Evolutionary conservation across 192 early-diverging fungal species (phyloP).

Genomic region (Coemansia sp.): DNA sequence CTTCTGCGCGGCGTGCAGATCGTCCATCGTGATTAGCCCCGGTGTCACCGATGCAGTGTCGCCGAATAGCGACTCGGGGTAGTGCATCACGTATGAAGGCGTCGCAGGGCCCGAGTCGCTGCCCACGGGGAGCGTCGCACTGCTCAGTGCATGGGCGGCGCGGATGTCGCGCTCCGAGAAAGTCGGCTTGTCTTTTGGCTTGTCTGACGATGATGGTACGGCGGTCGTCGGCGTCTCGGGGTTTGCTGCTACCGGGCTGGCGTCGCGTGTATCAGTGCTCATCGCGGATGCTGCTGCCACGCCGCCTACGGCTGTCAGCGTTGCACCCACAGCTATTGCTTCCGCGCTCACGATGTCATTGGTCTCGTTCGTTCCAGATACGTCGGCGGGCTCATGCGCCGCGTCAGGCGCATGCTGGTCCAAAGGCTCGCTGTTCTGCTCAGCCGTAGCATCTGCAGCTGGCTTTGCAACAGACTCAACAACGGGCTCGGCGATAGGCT

Average conservation of each 20-base stretch:
- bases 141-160: constrained; percentile 9
- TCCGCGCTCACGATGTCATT: background rate
- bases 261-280: too few species aligned
- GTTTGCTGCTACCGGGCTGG: too few species aligned
- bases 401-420: too few species aligned
- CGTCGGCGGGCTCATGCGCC: too few species aligned
- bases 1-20: constrained; percentile 48
- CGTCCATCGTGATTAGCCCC: constrained; percentile 43
- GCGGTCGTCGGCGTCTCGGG: constrained; percentile 7
- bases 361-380: too few species aligned
- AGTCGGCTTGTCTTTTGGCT: too few species aligned
- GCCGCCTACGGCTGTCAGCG: constrained; percentile 1
- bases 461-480: background rate
- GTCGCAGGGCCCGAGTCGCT: constrained; percentile 15
- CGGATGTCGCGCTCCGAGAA: constrained; percentile 1
- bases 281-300: background rate
- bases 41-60: constrained; percentile 35
- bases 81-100: constrained; percentile 52
- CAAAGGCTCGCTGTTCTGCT: too few species aligned
- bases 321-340: background rate
- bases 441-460: background rate
- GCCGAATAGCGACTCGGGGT: constrained; percentile 46
- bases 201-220: background rate
- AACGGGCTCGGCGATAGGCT: background rate
- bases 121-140: constrained; percentile 2